Evolutionary conservation across 768 basidiomycete species (phyloP), one percentile per base, ranked within the genome.

Genomic region (Boletus bicolor): DNA sequence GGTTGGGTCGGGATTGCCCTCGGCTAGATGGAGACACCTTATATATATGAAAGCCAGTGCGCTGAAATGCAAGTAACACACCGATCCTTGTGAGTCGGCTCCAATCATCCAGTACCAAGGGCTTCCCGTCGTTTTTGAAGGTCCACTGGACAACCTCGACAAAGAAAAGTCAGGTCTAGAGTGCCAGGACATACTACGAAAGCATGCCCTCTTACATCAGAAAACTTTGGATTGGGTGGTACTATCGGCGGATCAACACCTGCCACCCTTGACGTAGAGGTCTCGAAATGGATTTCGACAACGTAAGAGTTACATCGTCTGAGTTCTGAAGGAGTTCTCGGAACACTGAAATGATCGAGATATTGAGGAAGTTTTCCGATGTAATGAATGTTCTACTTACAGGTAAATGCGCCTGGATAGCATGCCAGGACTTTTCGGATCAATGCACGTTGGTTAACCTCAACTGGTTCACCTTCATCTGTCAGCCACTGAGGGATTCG

Each of bases 271-370:
- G 43, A 61, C 28, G 28, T 30, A 59, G 81, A 73, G 3, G 89
- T 90, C 64, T 89, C 82, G 57, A 93, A 93, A 43, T 78, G 82
- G 44, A 93, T 89, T 69, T 93, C 87, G 5, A 87, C 91, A 10
- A 78, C 73, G 44, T 76, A 81, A 5, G 89, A 84, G 45, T 80
- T 85, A 4, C 93, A 73, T 97, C 94, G 68, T 96, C 93, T 17
- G 93, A 92, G 69, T 98, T 97, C 75, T 98, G 95, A 0, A 97
- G 75, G 9, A 98, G 80, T 70, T 98, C 95, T 50, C 95, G 73
- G 56, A 84, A 84, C 38, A 87, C 83, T 78, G 58, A 17, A 2
- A 9, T 5, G 4, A 36, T 36, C 9, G 5, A 36, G 36, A 6
- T 7, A 36, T 36, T 36, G 36, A 36, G 36, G 6, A 15, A 11